Evolutionary conservation across 768 basidiomycete genomes (phyloP), one percentile per base, ranked within the genome.

Genomic region (Coprinellus micaceus): DNA sequence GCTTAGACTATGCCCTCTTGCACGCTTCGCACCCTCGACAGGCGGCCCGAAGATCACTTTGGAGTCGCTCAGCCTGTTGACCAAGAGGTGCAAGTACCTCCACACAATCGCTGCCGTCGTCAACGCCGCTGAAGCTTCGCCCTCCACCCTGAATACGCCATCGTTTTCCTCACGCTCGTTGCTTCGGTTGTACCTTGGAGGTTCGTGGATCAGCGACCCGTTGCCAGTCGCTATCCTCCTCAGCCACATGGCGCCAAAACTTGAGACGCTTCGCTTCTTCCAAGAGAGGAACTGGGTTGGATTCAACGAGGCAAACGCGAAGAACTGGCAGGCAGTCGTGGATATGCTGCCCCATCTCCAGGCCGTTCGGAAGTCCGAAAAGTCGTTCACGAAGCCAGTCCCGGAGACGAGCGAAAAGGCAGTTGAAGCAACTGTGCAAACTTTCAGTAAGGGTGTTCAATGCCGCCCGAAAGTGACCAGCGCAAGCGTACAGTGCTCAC

Each of bases 291-390:
- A 82, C 62, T 77, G 88, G n/a, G 77, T 81, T 0, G 86, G 86
- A 4, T 86, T 77, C 61, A 74, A 84, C 48, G 89, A 91, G 66
- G 74, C 77, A 29, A 83, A 89, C 61, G 82, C 84, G 11, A 77
- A 77, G 54, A 78, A 74, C 19, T 91, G 89, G 89, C 85, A 89
- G 68, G 79, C 73, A 47, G 84, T 83, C 26, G 76, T 76, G 1
- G 87, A 89, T 49, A 81, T 79, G 60, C 77, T 91, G 54, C 89
- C 89, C n/a, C 83, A 84, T 65, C 68, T 91, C 24, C 89, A 91
- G 66, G 73, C 72, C 54, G 70, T 91, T 58, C 86, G 89, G 24
- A 68, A 81, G 40, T 71, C 76, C 47, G 89, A 91, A 63, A 79
- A 85, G 52, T 71, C 74, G 51, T 78, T 79, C 63, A 65, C 64